Conservation (phyloP, 345 rosid genomes). For the Camelina laxa region DNA sequence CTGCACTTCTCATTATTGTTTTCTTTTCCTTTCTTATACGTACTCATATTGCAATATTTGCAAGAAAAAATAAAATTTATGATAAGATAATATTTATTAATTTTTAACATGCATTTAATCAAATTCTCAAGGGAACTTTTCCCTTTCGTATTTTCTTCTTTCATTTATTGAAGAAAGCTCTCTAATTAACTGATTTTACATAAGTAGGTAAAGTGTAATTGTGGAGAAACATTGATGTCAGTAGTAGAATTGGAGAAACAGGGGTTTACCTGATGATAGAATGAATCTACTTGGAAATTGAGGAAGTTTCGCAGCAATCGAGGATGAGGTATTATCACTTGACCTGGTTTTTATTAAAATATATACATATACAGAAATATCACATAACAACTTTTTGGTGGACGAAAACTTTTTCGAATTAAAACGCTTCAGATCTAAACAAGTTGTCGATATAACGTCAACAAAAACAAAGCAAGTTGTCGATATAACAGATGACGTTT, state of each 20-base stretch:
- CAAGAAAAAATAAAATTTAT: too few species aligned
- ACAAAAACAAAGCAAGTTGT: neutral
- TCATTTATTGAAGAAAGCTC: neutral
- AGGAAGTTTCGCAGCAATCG: constrained; percentile 34
- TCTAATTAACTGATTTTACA: neutral
- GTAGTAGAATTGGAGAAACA: constrained; percentile 28
- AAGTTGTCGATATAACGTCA: constrained; percentile 13
- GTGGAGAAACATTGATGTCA: constrained; percentile 35
- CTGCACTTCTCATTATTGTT: constrained; percentile 19
- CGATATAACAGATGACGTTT: neutral
- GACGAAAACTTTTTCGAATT: constrained; percentile 5
- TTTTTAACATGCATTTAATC: neutral
- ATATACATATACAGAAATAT: neutral
- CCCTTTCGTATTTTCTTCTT: neutral
- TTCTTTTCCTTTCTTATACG: neutral
- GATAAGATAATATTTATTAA: neutral
- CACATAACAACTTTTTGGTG: constrained; percentile 24
- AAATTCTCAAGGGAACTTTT: neutral
- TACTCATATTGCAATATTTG: neutral
- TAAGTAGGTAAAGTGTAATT: constrained; percentile 17
- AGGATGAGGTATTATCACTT: constrained; percentile 34
- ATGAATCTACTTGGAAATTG: constrained; percentile 47
- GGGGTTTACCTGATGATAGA: constrained; percentile 33
- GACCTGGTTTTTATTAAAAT: constrained; percentile 3
- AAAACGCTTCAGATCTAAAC: neutral